Base-by-base conservation (phyloP, 192 early-diverging fungal species). In the Geranomyces variabilis region DNA sequence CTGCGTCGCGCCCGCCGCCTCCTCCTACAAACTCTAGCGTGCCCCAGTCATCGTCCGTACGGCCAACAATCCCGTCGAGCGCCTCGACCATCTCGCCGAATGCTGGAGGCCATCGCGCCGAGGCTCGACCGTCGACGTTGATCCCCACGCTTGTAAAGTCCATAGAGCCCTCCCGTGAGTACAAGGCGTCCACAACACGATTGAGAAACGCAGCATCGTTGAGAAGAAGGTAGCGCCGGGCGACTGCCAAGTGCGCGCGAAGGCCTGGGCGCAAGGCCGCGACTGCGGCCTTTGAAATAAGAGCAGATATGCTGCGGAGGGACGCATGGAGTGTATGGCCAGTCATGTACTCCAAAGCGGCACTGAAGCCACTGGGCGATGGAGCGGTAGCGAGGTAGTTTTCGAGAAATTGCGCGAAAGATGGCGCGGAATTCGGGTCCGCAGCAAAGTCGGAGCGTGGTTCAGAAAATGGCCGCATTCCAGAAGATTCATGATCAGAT, bases 161-260 rank as follows among this genome's bases (percentile, higher is more conserved):
- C 36, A 41, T 15, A 5, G 60, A 44, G 28, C 31, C n/a, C 0
- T 34, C 15, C 21, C n/a, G 15, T 41, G 31, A 21, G 36, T 64
- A 72, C 1, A 63, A 46, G 21, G 70, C 70, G 14, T 44, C 31
- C 36, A 41, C 33, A 26, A 64, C 17, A 9, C 41, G 22, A 7
- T 6, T 53, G 19, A 48, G 46, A 55, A 72, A 72, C 19, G 14
- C 6, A 17, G 26, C 28, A 46, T 72, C 70, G 17, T 47, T 28
- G 36, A 72, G 48, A 15, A 72, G 62, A 41, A 63, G 48, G 31
- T 51, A 72, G n/a, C 70, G 70, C 1, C 70, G 59, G n/a, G 47
- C 47, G 48, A 64, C 43, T 26, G 26, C 15, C 15, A 72, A 43
- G 33, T 72, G 70, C 61, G 21, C 17, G 12, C 59, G 45, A 8